Conservation (phyloP, 257 asterid species). For the Solanum tacnaense region DNA sequence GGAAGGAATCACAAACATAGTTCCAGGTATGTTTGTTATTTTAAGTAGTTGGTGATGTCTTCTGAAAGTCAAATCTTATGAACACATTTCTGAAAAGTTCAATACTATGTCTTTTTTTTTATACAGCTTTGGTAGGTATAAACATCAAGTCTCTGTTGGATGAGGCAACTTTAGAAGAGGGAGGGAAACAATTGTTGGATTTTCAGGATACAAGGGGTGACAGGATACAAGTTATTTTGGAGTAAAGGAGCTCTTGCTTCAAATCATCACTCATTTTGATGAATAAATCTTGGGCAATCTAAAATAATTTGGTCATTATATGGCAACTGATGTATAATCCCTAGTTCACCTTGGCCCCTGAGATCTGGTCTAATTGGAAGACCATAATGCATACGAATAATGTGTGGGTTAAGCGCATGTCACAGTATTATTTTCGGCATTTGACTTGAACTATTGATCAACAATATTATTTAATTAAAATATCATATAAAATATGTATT, state of each 20-base stretch:
- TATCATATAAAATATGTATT: no score
- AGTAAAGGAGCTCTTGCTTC: constrained; percentile 16
- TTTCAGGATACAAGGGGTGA: constrained; percentile 75
- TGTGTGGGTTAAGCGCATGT: not conserved
- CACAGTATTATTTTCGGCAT: no score
- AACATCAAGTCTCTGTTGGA: constrained; percentile 65
- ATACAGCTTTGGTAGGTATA: constrained; percentile 66
- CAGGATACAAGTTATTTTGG: constrained; percentile 78
- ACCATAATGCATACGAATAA: not conserved
- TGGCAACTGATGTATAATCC: not conserved
- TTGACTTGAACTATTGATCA: not conserved
- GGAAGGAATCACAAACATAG: constrained; percentile 68
- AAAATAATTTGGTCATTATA: not conserved
- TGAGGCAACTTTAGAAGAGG: constrained; percentile 49
- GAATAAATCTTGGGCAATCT: not conserved
- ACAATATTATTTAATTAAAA: no score
- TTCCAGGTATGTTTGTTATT: constrained; percentile 50
- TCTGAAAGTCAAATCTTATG: not conserved
- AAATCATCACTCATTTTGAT: not conserved
- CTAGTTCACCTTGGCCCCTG: not conserved
- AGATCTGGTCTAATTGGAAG: not conserved
- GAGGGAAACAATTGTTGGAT: constrained; percentile 75
- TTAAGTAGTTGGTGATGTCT: not conserved
- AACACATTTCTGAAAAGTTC: not conserved
- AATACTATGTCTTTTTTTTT: not conserved